Evolutionary conservation across 345 rosid species (phyloP).

Genomic region (Hevea brasiliensis): DNA sequence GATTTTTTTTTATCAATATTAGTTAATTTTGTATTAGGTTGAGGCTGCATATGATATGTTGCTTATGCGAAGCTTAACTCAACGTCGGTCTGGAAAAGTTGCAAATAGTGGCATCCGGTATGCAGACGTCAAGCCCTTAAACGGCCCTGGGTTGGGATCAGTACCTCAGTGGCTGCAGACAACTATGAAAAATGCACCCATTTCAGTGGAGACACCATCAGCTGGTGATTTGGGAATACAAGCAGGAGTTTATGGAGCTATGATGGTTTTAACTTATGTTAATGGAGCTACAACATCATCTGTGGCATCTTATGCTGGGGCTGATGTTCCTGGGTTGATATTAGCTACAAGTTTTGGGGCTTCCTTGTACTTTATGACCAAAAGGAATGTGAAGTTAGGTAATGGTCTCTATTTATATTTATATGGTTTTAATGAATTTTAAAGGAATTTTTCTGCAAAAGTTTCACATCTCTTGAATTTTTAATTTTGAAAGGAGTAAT

Average conservation of each 20-base stretch:
- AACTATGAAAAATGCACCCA: conserved; percentile 54
- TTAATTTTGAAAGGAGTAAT: background rate
- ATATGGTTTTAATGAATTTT: background rate
- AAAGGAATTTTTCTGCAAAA: background rate
- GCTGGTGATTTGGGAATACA: conserved; percentile 67
- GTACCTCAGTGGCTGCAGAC: conserved; percentile 77
- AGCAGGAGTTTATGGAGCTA: conserved; percentile 89
- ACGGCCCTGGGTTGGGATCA: conserved; percentile 46
- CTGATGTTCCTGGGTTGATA: conserved; percentile 83
- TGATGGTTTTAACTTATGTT: conserved; percentile 75
- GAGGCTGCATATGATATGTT: conserved; percentile 98
- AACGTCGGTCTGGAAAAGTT: conserved; percentile 87
- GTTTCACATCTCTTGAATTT: background rate
- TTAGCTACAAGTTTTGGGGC: conserved; percentile 87
- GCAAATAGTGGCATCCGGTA: conserved; percentile 67
- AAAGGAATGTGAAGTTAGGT: conserved; percentile 81
- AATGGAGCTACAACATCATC: conserved; percentile 65
- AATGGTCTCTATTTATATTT: conserved; percentile 20
- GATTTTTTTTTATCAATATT: background rate
- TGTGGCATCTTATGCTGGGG: conserved; percentile 51
- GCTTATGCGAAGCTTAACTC: conserved; percentile 91
- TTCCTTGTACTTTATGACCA: conserved; percentile 88
- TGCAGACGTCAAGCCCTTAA: conserved; percentile 83
- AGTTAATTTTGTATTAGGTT: conserved; percentile 45
- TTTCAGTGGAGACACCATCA: conserved; percentile 74